A percentile compares a stretch with the other conserved stretches of the same genome.
Evolutionary conservation across 331 rosid species (phyloP).

Genomic region (Quercus tomentella): DNA sequence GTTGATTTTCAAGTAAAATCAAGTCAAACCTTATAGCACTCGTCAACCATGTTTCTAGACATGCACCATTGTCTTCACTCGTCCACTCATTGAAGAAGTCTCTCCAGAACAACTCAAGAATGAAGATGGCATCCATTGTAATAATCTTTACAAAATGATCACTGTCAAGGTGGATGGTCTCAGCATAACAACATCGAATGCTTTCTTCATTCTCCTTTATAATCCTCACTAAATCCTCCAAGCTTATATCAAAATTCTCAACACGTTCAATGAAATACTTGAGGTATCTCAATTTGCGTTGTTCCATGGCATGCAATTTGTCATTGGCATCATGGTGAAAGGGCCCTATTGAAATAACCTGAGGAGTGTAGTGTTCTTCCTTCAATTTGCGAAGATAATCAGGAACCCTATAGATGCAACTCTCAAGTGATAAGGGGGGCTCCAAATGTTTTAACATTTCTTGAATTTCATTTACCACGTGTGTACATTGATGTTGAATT

Average conservation of each 20-base stretch:
- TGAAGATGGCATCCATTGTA: background rate
- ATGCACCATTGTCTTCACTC: background rate
- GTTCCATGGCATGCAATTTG: slow-evolving; percentile 9
- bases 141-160: background rate
- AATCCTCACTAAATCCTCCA: background rate
- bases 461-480: no score
- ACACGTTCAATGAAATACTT: background rate
- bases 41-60: background rate
- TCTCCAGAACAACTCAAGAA: background rate
- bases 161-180: background rate
- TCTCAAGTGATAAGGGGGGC: no score
- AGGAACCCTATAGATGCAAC: no score
- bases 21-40: background rate
- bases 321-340: slow-evolving; percentile 13
- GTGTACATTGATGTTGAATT: no score
- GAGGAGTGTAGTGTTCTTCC: slow-evolving; percentile 27
- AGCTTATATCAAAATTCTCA: no score
- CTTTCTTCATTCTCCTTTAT: background rate
- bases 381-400: slow-evolving; percentile 4
- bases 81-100: background rate
- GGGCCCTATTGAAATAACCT: slow-evolving; percentile 30
- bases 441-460: no score
- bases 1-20: background rate
- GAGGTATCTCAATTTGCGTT: slow-evolving; percentile 3
- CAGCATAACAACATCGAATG: background rate